Evolutionary conservation across 345 rosid genomes (phyloP), one percentile per base, ranked within the genome.

Genomic region (Brassica cretica): DNA sequence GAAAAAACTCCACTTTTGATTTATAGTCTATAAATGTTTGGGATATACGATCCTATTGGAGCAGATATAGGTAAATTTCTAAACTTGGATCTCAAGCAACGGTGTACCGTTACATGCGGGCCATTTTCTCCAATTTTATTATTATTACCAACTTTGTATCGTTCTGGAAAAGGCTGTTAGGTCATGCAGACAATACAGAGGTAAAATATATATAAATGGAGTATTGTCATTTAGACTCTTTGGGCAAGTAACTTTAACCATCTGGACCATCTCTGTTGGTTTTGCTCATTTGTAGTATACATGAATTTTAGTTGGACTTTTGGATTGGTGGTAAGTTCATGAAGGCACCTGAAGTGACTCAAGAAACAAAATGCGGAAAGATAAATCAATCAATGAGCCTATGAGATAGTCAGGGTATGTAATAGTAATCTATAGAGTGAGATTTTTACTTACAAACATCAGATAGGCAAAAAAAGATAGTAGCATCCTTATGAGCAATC

Each of bases 401-500:
- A 8, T 27, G 35, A 27, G 32, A 70, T 3, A 77, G 29, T 4
- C 24, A 64, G 53, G 33, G 24, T 18, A 68, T 18, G 51, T 4
- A 19, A 12, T 44, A 33, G 32, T 6, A 14, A 49, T 69, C 53
- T 19, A 10, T 61, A 44, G 49, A 62, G 65, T 35, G 5, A 70
- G 33, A 1, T 53, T 46, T 59, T 62, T 5, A 53, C 71, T 37
- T 64, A 37, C 24, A 55, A 64, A 16, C 19, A 72, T 72, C 21
- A 44, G 61, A 6, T 8, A 32, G 64, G 63, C 6, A 64, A 62
- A 25, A 25, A 0, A 62, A 32, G 9, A 62, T 30, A 44, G 59
- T 37, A 78, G 33, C 29, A 72, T 78, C 71, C 69, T 71, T 61
- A 87, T 46, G 90, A 86, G 76, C 87, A 89, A 80, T 86, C 87